Base-by-base conservation (phyloP, 78 protist species). In the Cavenderia fasciculata region DNA sequence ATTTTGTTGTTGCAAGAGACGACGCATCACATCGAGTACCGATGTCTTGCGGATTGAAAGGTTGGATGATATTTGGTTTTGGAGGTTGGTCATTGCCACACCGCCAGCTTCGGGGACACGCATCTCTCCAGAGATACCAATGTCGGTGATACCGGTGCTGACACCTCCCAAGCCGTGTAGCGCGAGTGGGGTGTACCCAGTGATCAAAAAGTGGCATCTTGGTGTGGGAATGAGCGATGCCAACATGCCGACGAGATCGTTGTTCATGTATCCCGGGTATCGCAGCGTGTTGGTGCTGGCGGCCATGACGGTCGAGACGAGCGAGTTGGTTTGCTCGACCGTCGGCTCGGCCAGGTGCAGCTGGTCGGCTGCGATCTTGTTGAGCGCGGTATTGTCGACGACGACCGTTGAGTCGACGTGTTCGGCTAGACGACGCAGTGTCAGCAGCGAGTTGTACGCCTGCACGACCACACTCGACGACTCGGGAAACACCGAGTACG, bases 191-290 rank as follows among this genome's bases (percentile, higher is more conserved):
- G 99, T 97, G 94, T 98, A 98, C 0, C 98, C 97, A 0, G 99
- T 98, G 98, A 98, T 99, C n/a, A 99, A 66, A 79, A 98, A 99
- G 94, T 99, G 99, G 25, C 96, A 95, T n/a, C 99, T 87, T 2
- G 99, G 99, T 25, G 99, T 97, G 10, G 99, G 99, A 29, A 99
- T 94, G n/a, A 99, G 94, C 1, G 98, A 95, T 12, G 99, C 97
- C 11, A 98, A 23, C 85, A 98, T 82, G 38, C 99, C 98, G n/a
- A 96, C 86, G 59, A 99, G 75, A 76, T 97, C 99, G 85, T 98
- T 98, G 95, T 98, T 98, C 99, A 98, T 98, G 87, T 98, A 98
- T 3, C 98, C 97, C 0, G 99, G 98, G 79, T 97, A 97, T 40
- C 99, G 86, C 68, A 99, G 96, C 11, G 99, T 99, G 16, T 97